Evolutionary conservation across 768 basidiomycete species (phyloP), one percentile per base, ranked within the genome.

Genomic region (Rubroboletus pulcherrimus): DNA sequence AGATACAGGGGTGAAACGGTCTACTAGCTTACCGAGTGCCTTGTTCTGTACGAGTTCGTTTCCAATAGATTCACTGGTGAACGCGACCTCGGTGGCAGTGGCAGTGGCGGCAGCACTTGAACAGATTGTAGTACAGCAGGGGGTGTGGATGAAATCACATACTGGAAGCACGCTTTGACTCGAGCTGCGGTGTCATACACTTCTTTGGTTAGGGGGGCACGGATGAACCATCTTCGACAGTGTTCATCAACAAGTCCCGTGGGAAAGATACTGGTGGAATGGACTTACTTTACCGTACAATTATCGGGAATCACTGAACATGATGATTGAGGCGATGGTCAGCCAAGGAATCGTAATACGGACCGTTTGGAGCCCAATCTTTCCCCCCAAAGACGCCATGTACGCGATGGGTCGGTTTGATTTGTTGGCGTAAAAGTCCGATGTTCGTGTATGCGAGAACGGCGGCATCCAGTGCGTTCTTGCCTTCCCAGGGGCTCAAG

Each of bases 401-500:
- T 4, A 91, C 81, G 38, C 91, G 84, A 59, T 87, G 82, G 0
- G 84, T 84, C 0, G 93, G 89, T 51, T 80, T 78, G 15, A 91
- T 77, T 63, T 94, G 93, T 69, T 95, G 93, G 15, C 93, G 82
- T 26, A 94, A 77, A 7, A 84, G 83, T 0, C 89, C 84, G 29
- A 94, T 84, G 51, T 85, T 88, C 47, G 81, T 87, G 66, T 94
- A 93, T 4, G 88, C 87, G 4, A 91, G 77, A 5, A 93, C 87
- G n/a, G 90, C 91, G 0, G 93, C 93, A 65, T 95, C 92, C 12
- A 93, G 71, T 1, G 91, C 86, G 58, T 93, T 93, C 56, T 76
- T 78, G 2, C 90, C 91, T 68, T 92, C 87, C 91, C 91, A 93
- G 24, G 91, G 91, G 21, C 85, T 86, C 29, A 88, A 74, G 1